phyloP scores from a whole-genome alignment of 257 asterid genomes.

The Solanum acaule region DNA sequence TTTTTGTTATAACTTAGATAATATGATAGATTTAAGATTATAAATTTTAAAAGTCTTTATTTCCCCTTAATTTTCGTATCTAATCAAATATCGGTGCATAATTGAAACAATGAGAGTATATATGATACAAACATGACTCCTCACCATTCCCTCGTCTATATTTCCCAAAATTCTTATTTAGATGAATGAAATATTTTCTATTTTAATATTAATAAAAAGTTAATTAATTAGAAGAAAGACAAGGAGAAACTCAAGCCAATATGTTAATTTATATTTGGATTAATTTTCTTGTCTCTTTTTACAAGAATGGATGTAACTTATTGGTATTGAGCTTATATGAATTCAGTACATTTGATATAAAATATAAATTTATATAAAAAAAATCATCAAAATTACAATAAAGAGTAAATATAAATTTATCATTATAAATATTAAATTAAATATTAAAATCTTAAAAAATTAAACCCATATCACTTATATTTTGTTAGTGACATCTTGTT shows the following conservation, averaged over 20 bases:
- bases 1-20: background rate
- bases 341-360: background rate
- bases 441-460: background rate
- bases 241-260: background rate
- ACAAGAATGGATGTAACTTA: background rate
- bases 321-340: background rate
- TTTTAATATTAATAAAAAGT: background rate
- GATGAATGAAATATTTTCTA: background rate
- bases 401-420: background rate
- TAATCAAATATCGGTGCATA: background rate
- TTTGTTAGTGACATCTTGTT: background rate
- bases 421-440: background rate
- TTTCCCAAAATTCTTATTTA: background rate
- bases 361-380: background rate
- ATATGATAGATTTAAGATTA: background rate
- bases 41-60: background rate
- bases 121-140: background rate
- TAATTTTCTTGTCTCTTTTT: background rate
- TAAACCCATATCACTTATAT: background rate
- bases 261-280: background rate
- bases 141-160: background rate
- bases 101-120: background rate
- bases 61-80: rapidly evolving
- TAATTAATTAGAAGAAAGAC: background rate
- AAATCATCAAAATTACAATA: background rate